Percentiles rank a stretch among this genome's conserved stretches.
These are phyloP conservation scores for Cryphonectria japonica DNA, from an alignment of 2,329 filamentous ascomycete genomes.

Conservation along the genomic window DNA sequence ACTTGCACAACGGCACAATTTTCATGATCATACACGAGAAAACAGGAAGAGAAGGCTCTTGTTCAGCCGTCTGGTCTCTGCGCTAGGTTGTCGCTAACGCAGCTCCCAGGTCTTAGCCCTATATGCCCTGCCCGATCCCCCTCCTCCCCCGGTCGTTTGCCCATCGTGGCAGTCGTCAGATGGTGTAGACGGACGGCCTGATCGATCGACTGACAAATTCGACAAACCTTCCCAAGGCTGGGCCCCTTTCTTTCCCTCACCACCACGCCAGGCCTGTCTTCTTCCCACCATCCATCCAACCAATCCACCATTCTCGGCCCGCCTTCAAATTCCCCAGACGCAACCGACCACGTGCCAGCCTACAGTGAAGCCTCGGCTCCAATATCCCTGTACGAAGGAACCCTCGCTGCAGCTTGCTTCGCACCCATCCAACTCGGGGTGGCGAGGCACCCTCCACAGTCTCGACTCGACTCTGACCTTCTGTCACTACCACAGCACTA, in stretches of 20 bases:
- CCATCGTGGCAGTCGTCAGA: neutral
- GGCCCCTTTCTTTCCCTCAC: neutral
- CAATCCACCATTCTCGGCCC: neutral
- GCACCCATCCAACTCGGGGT: neutral
- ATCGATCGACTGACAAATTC: neutral
- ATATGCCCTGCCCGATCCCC: neutral
- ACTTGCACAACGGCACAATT: neutral
- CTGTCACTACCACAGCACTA: neutral
- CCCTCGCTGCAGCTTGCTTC: neutral
- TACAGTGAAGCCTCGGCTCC: neutral
- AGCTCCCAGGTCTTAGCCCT: neutral
- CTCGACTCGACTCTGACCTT: neutral
- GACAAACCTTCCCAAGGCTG: neutral
- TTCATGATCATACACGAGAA: neutral
- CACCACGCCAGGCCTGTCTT: neutral
- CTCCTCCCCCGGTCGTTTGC: neutral
- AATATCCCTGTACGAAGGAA: neutral
- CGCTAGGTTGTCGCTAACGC: conserved; percentile 1
- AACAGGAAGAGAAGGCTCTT: neutral
- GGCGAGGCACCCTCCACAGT: conserved; percentile 1
- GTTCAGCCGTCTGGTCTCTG: neutral
- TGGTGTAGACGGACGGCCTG: neutral
- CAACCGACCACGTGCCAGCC: neutral
- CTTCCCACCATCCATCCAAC: neutral
- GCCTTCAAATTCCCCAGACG: neutral